A percentile compares a stretch with the other conserved stretches of the same genome.
phyloP scores from a whole-genome alignment of 345 rosid species.

The Punica granatum region DNA sequence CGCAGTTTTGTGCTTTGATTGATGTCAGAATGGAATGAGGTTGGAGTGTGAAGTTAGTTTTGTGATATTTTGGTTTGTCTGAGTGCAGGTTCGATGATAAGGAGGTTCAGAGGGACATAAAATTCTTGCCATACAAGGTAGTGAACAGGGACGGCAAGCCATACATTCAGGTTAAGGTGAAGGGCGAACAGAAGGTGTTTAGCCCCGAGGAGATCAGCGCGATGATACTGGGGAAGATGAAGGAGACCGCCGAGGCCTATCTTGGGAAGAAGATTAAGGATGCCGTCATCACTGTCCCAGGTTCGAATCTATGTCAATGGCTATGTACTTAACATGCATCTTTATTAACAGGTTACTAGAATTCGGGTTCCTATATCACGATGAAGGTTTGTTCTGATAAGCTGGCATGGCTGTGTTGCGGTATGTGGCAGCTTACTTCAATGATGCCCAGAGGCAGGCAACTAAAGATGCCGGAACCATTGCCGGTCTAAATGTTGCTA shows the following conservation, averaged over 20 bases:
- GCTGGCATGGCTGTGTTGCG: not conserved
- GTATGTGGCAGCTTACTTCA: slow-evolving; percentile 27
- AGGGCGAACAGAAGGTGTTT: slow-evolving; percentile 45
- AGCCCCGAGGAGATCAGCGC: slow-evolving; percentile 63
- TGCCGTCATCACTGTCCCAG: slow-evolving; percentile 55
- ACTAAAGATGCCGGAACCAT: slow-evolving; percentile 28
- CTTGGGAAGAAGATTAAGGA: slow-evolving; percentile 45
- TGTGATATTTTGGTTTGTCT: not conserved
- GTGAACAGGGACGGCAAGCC: slow-evolving; percentile 35
- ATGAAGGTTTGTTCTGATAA: not conserved
- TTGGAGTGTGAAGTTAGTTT: not conserved
- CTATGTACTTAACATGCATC: not conserved
- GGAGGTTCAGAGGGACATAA: slow-evolving; percentile 45
- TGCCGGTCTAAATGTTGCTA: slow-evolving; percentile 34
- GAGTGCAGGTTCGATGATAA: slow-evolving; percentile 28
- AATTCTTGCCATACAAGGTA: slow-evolving; percentile 47
- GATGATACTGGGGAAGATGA: slow-evolving; percentile 52
- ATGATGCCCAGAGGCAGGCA: slow-evolving; percentile 34
- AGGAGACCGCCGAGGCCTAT: slow-evolving; percentile 51
- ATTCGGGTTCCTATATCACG: no score
- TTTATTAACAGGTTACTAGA: no score
- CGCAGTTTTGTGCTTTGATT: not conserved
- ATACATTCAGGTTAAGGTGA: slow-evolving; percentile 29
- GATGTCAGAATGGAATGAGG: not conserved
- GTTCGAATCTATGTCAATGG: slow-evolving; percentile 1